Conservation (phyloP, 1,284 basidiomycete species). For the Coniferiporia weirii region DNA sequence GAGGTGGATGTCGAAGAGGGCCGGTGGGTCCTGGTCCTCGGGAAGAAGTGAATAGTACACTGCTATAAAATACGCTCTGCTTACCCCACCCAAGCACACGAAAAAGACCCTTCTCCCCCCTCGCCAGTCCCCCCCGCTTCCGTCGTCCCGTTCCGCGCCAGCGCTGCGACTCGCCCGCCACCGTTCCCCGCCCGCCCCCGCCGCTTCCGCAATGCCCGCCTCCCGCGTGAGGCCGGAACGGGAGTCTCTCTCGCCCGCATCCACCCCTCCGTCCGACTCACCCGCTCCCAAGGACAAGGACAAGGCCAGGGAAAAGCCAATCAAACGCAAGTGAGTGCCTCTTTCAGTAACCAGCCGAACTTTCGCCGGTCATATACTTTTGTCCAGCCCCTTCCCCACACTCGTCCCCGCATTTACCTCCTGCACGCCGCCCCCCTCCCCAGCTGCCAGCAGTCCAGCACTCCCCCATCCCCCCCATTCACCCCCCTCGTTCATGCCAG, state of each 20-base stretch:
- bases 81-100: constrained; percentile 11
- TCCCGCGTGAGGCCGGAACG: constrained; percentile 61
- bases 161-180: neutral
- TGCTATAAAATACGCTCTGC: constrained; percentile 7
- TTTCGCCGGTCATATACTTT: constrained; percentile 32
- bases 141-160: constrained; percentile 15
- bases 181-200: constrained; percentile 25
- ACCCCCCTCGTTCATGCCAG: constrained; percentile 14
- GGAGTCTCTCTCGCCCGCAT: constrained; percentile 34
- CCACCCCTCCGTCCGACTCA: constrained; percentile 61
- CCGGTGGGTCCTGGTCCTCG: neutral
- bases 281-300: constrained; percentile 40
- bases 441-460: constrained; percentile 28
- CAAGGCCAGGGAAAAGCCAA: constrained; percentile 21
- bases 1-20: too few species aligned
- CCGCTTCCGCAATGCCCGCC: constrained; percentile 50
- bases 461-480: constrained; percentile 23
- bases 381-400: constrained; percentile 25
- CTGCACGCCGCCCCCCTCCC: constrained; percentile 26
- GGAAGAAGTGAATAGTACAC: constrained; percentile 1
- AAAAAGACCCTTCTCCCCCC: constrained; percentile 7
- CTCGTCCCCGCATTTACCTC: constrained; percentile 30
- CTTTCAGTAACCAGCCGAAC: constrained; percentile 28
- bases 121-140: constrained; percentile 7
- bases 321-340: constrained; percentile 63